Base-by-base conservation (phyloP, 495 filamentous ascomycete genomes). In the Massariosphaeria phaeospora region DNA sequence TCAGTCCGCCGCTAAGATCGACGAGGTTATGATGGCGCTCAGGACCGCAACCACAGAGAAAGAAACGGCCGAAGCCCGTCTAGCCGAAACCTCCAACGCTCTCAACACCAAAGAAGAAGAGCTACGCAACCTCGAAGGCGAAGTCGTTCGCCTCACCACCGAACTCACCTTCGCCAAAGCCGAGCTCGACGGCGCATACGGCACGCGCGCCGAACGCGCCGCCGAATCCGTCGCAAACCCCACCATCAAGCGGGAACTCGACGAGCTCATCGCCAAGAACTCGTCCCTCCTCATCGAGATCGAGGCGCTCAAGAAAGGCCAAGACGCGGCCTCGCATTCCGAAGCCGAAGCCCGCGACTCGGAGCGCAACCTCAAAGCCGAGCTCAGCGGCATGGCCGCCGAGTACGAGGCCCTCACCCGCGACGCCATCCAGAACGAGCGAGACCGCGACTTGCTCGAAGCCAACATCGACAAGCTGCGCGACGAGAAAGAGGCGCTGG, bases 181-280 rank as follows among this genome's bases (percentile, higher is more conserved):
- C 4, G 93, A 98, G 73, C 84, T 97, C 29, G 93, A 98, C 64
- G 88, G 88, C 47, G 91, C 93, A 17, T 95, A 96, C 65, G 93
- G 70, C 30, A 64, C 59, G n/a, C 68, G 70, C 11, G 65, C 68
- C 12, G 55, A 73, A 47, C 69, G 70, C 20, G 62, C 61, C 2
- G 66, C 65, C 27, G 66, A 70, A 49, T 50, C 43, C 47, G 57
- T 53, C 52, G 55, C 65, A 57, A 54, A 61, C 31, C 65, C 58
- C 11, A 39, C 35, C 17, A 29, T 67, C 17, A 56, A 63, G 39
- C 51, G 31, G 24, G 52, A 64, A 53, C 59, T 88, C 50, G 71
- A 77, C 25, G 74, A 76, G 48, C 66, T 88, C 34, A 67, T 72
- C n/a, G 70, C 79, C 50, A 79, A 85, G 60, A 76, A 88, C 42